Evolutionary conservation across 495 filamentous ascomycete species (phyloP).

Genomic region (Podospora pseudopauciseta): DNA sequence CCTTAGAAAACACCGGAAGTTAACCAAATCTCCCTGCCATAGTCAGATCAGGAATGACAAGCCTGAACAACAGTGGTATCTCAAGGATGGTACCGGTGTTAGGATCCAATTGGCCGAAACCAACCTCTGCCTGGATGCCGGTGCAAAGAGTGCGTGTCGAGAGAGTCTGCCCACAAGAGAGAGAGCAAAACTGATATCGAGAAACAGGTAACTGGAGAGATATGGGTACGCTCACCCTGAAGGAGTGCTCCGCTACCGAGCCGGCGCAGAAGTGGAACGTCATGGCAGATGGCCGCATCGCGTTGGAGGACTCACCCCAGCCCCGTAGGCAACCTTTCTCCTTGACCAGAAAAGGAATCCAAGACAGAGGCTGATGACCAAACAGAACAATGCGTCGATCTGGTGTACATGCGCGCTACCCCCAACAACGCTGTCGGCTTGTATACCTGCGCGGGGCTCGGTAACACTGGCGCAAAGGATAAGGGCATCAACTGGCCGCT

Average conservation of each 20-base stretch:
- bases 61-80: conserved; percentile 49
- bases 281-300: conserved; percentile 48
- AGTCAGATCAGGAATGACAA: conserved; percentile 41
- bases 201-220: conserved; percentile 50
- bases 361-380: conserved; percentile 9
- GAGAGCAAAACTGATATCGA: neutral
- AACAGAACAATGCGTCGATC: conserved; percentile 50
- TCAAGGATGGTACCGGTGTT: conserved; percentile 36
- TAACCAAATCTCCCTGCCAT: neutral
- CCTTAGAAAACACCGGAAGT: neutral
- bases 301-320: conserved; percentile 42
- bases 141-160: conserved; percentile 40
- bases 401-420: conserved; percentile 50
- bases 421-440: conserved; percentile 51
- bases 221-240: conserved; percentile 45
- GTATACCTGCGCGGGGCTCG: conserved; percentile 48
- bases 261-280: conserved; percentile 46
- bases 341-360: too few relatives aligned
- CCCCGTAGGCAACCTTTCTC: neutral
- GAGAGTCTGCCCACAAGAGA: neutral
- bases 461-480: conserved; percentile 48
- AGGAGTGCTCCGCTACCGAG: conserved; percentile 40
- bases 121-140: conserved; percentile 49
- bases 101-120: conserved; percentile 46
- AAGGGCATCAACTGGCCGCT: conserved; percentile 55